phyloP scores from a whole-genome alignment of 306 rosid genomes.

The Hippophae rhamnoides region DNA sequence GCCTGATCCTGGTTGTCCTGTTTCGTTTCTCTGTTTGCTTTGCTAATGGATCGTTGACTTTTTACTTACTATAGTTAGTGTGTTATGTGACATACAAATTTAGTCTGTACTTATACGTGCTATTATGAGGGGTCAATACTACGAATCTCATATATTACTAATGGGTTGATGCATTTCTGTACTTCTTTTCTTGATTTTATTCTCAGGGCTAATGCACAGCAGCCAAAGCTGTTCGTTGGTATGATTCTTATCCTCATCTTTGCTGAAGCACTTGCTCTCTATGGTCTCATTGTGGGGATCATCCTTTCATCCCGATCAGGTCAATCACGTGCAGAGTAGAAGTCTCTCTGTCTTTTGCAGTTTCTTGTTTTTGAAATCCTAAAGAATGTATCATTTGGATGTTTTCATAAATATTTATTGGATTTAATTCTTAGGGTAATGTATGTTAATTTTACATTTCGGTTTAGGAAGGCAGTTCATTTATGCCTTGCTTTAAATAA shows the following conservation, averaged over 20 bases:
- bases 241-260: constrained; percentile 73
- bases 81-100: background rate
- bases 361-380: constrained; percentile 2
- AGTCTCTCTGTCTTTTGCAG: background rate
- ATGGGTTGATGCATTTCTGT: no score
- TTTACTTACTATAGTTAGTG: background rate
- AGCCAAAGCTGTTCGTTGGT: constrained; percentile 78
- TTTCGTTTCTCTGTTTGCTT: constrained; percentile 9
- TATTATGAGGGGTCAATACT: no score
- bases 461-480: constrained; percentile 1
- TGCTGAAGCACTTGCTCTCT: constrained; percentile 74
- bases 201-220: constrained; percentile 79
- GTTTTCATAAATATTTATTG: constrained; percentile 9
- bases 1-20: background rate
- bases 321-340: constrained; percentile 63
- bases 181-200: constrained; percentile 11
- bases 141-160: no score
- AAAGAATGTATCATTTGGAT: background rate
- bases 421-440: background rate
- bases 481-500: constrained; percentile 2
- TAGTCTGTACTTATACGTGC: no score
- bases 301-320: constrained; percentile 78
- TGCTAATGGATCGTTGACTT: background rate
- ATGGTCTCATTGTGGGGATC: constrained; percentile 78
- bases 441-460: constrained; percentile 2